These are phyloP conservation scores for Colletotrichum orbiculare DNA, from an alignment of 2,329 filamentous ascomycete species.

Conservation along the genomic window DNA sequence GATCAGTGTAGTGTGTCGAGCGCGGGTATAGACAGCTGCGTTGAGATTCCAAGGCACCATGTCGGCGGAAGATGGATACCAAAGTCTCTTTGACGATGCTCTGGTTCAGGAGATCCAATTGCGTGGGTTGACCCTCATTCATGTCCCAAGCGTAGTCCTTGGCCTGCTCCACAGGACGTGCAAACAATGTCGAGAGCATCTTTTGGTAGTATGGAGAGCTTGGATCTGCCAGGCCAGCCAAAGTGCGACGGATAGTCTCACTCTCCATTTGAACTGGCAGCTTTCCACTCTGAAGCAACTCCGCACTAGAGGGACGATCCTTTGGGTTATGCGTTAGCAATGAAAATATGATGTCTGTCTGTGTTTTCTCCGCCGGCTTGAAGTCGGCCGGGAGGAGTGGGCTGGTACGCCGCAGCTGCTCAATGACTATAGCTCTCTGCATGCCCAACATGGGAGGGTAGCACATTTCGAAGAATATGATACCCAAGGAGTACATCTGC, in stretches of 20 bases:
- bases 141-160: constrained; percentile 86
- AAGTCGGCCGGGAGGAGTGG: constrained; percentile 81
- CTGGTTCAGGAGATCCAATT: constrained; percentile 75
- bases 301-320: constrained; percentile 82
- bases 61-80: constrained; percentile 82
- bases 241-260: constrained; percentile 85
- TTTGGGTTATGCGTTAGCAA: constrained; percentile 85
- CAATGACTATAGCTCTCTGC: constrained; percentile 73
- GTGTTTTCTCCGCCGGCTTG: constrained; percentile 73
- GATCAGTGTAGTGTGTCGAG: constrained; percentile 77
- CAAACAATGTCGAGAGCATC: constrained; percentile 87
- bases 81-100: constrained; percentile 80
- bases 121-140: constrained; percentile 63
- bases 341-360: constrained; percentile 82
- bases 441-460: constrained; percentile 72
- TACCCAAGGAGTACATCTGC: constrained; percentile 93
- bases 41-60: constrained; percentile 86
- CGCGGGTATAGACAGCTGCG: constrained; percentile 83
- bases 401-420: constrained; percentile 73
- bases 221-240: constrained; percentile 84
- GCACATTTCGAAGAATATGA: constrained; percentile 99
- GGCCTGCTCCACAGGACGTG: constrained; percentile 78
- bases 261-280: constrained; percentile 93
- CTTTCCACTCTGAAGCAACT: constrained; percentile 86
- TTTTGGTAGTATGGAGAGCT: constrained; percentile 90